A percentile compares a stretch with the other conserved stretches of the same genome.
Evolutionary conservation across 371 early-diverging fungal genomes (phyloP).

Genomic region (Mucor plumbeus): DNA sequence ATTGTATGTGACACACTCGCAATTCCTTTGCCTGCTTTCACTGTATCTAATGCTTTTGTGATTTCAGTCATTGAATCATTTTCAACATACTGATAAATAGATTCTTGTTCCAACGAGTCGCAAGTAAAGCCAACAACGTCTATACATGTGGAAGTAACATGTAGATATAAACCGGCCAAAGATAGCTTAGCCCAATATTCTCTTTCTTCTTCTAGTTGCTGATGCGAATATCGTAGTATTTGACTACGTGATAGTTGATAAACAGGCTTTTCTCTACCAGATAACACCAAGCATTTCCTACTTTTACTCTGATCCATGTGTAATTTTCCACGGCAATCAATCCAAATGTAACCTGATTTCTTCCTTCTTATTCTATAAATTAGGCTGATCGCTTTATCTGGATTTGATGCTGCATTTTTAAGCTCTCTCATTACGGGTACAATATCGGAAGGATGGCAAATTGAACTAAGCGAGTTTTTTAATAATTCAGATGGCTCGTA

Average conservation of each 20-base stretch:
- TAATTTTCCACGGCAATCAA: slow-evolving; percentile 59
- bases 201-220: background rate
- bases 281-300: slow-evolving; percentile 60
- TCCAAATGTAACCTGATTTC: slow-evolving; percentile 57
- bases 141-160: slow-evolving; percentile 39
- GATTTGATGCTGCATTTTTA: slow-evolving; percentile 39
- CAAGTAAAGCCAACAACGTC: slow-evolving; percentile 41
- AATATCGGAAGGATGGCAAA: slow-evolving; percentile 69
- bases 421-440: slow-evolving; percentile 69
- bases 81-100: slow-evolving; percentile 56
- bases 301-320: slow-evolving; percentile 59
- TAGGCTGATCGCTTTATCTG: slow-evolving; percentile 42
- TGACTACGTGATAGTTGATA: slow-evolving; percentile 27
- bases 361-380: slow-evolving; percentile 59
- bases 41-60: slow-evolving; percentile 42
- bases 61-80: slow-evolving; percentile 45
- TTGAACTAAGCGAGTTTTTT: slow-evolving; percentile 55
- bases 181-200: slow-evolving; percentile 64
- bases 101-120: slow-evolving; percentile 46
- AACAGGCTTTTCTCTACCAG: slow-evolving; percentile 51
- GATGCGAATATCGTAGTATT: slow-evolving; percentile 3
- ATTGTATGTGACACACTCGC: slow-evolving; percentile 38
- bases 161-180: slow-evolving; percentile 58
- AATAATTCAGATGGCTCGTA: slow-evolving; percentile 57
- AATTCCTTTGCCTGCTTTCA: slow-evolving; percentile 29